Base-by-base conservation (phyloP, 2,329 filamentous ascomycete species). In the Fusarium decemcellulare region DNA sequence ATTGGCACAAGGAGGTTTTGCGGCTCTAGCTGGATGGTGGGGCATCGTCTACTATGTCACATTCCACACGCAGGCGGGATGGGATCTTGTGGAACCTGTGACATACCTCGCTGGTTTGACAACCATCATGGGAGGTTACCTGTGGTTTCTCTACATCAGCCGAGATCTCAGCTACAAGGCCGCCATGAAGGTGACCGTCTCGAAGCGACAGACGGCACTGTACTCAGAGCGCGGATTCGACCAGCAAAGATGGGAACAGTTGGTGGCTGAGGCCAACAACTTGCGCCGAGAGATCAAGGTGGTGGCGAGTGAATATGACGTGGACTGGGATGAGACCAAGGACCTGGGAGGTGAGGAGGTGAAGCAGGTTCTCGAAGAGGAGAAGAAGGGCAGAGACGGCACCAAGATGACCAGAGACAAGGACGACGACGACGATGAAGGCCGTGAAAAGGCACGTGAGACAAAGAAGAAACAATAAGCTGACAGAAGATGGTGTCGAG, bases 111-210 rank as follows among this genome's bases (percentile, higher is more conserved):
- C 93, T 3, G 93, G 94, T n/a, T 84, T 98, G 68, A 89, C 91
- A 1, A 94, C 92, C 12, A 89, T 97, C 75, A 97, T 97, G 83
- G 91, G 91, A 8, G 95, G 94, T 71, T 98, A 98, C 76, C 84
- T 97, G 57, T 98, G 94, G 93, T 97, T 98, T 78, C 83, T 97
- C 12, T 97, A 95, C 81, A 93, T 97, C 82, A 97, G 95, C 81
- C 89, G 93, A 18, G 94, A 97, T 80, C 90, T 97, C 11, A 93
- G 90, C 69, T 97, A 97, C 83, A 91, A 92, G 71, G 91, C 91
- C 3, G 94, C 95, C 30, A 90, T 97, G 82, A 95, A 97, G 77
- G 87, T 97, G 57, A 97, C 95, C 8, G 92, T 97, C 39, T 93
- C 89, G 39, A 87, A 90, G 37, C 88, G 94, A 6, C 94, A 97